Percentiles rank a stretch among this genome's conserved stretches.
Conservation (phyloP, 371 early-diverging fungal species). For the Mortierella sp. region DNA sequence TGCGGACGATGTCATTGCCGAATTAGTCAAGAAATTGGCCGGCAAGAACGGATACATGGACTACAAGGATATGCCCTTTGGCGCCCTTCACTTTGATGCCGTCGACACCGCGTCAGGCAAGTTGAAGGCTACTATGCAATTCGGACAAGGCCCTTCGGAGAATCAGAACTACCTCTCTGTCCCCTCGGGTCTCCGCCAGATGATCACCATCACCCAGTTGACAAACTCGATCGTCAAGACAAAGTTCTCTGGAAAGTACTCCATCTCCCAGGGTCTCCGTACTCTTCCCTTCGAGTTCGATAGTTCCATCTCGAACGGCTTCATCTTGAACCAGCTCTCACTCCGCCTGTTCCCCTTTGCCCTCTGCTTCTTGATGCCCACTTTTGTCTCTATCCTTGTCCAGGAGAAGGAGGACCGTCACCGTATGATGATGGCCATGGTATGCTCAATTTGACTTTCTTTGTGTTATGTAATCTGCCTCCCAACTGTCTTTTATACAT, state of each 20-base stretch:
- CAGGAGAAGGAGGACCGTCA: constrained; percentile 80
- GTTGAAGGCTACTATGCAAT: constrained; percentile 47
- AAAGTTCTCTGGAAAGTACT: constrained; percentile 33
- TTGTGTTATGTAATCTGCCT: background rate
- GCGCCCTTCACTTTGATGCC: constrained; percentile 36
- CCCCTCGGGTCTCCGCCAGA: constrained; percentile 31
- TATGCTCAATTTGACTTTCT: background rate
- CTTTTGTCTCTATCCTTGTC: constrained; percentile 76
- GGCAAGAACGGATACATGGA: background rate
- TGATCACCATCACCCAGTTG: constrained; percentile 41
- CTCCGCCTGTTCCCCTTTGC: constrained; percentile 38
- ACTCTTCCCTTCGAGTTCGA: constrained; percentile 36
- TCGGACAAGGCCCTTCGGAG: constrained; percentile 16
- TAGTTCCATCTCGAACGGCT: constrained; percentile 5
- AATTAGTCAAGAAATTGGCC: background rate
- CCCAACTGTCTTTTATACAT: background rate
- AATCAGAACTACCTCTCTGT: too few relatives aligned
- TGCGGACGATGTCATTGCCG: constrained; percentile 15
- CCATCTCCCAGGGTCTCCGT: constrained; percentile 42
- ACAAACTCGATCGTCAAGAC: constrained; percentile 36
- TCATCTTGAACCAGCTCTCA: constrained; percentile 17
- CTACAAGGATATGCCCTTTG: constrained; percentile 23
- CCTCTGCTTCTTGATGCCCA: constrained; percentile 79
- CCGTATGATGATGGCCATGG: constrained; percentile 81
- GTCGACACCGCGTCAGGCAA: constrained; percentile 10